phyloP scores from a whole-genome alignment of 2,329 filamentous ascomycete genomes.

The Neopestalotiopsis rosae region DNA sequence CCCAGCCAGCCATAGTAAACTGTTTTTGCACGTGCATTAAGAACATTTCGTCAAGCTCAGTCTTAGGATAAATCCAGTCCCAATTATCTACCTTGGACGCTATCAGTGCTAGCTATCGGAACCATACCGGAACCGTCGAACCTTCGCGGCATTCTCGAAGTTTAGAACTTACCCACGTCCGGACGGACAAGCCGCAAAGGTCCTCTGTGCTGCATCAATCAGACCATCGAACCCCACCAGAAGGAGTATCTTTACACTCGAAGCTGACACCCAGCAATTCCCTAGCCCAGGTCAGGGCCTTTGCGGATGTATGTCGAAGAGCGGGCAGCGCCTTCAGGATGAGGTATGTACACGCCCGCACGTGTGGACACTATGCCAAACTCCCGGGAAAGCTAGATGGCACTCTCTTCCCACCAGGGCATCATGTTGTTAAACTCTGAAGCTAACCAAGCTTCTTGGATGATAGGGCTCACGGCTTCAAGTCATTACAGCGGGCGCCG shows the following conservation, averaged over 20 bases:
- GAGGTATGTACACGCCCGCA: slow-evolving; percentile 47
- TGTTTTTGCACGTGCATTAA: neutral
- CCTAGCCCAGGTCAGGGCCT: slow-evolving; percentile 33
- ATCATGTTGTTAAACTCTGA: neutral
- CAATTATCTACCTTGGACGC: neutral
- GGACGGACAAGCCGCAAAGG: neutral
- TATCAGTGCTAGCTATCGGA: neutral
- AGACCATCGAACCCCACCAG: neutral
- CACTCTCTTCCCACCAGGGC: neutral
- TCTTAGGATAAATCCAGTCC: neutral
- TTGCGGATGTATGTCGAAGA: slow-evolving; percentile 49
- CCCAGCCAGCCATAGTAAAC: neutral
- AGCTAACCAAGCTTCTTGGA: neutral
- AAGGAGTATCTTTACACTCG: neutral
- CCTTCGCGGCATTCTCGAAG: neutral
- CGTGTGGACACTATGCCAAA: neutral
- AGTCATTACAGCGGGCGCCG: slow-evolving; percentile 60
- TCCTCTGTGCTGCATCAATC: neutral
- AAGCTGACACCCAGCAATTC: neutral
- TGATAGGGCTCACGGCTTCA: slow-evolving; percentile 61
- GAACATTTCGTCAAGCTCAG: neutral
- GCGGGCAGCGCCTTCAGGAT: slow-evolving; percentile 59
- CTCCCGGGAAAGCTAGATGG: neutral
- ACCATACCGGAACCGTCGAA: slow-evolving; percentile 11
- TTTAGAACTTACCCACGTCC: neutral